Percentiles rank a stretch among this genome's conserved stretches.
Conservation (phyloP, 2,329 filamentous ascomycete species). For the Hypoxylon sp. region DNA sequence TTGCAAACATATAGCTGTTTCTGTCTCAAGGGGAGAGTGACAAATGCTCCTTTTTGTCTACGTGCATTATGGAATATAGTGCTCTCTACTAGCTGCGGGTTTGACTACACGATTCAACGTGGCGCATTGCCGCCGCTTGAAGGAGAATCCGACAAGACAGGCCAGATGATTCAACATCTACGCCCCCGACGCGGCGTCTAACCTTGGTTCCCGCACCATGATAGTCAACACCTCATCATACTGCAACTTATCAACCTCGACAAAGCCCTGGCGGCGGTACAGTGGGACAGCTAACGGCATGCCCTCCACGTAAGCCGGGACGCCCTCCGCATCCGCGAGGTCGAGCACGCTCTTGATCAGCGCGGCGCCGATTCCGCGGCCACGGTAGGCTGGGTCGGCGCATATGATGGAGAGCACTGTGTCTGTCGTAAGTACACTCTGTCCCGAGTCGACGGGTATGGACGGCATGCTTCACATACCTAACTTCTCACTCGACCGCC, state of each 20-base stretch:
- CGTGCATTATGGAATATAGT: background rate
- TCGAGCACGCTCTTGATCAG: conserved; percentile 45
- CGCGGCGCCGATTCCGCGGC: conserved; percentile 48
- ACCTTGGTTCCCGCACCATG: conserved; percentile 43
- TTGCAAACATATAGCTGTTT: background rate
- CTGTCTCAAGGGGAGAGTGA: background rate
- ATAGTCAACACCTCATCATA: conserved; percentile 44
- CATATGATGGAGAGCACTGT: conserved; percentile 49
- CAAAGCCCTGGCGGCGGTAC: conserved; percentile 47
- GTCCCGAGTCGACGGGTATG: background rate
- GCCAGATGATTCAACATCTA: background rate
- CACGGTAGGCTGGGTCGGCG: conserved; percentile 47
- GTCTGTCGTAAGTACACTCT: background rate
- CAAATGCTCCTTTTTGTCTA: background rate
- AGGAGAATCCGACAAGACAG: background rate
- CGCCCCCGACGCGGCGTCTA: background rate
- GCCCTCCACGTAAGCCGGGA: conserved; percentile 47
- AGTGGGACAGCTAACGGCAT: conserved; percentile 44
- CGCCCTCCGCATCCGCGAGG: conserved; percentile 46
- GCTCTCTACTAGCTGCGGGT: background rate
- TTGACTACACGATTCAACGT: background rate
- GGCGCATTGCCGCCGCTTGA: background rate
- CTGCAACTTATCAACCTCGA: conserved; percentile 43
- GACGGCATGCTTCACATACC: conserved; percentile 36
- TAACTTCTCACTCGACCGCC: conserved; percentile 48